phyloP scores from a whole-genome alignment of 1,284 basidiomycete genomes.

The Xanthoconium separans region DNA sequence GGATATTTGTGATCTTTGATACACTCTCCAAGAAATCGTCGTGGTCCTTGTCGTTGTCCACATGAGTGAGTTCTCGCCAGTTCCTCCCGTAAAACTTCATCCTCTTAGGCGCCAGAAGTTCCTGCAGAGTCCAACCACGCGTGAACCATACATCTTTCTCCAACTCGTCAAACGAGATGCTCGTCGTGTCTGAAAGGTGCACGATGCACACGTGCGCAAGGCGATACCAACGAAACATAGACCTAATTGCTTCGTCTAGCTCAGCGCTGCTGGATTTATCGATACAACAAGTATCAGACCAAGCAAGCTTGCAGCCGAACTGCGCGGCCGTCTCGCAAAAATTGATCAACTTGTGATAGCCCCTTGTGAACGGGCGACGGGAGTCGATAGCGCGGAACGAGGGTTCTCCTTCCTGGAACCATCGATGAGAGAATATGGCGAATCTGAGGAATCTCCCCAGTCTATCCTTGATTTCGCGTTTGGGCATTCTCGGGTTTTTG shows the following conservation, averaged over 20 bases:
- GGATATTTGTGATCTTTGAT: slow-evolving; percentile 16
- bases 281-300: slow-evolving; percentile 26
- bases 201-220: slow-evolving; percentile 18
- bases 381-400: slow-evolving; percentile 1
- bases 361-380: slow-evolving; percentile 5
- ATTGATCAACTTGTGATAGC: slow-evolving; percentile 14
- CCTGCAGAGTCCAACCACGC: slow-evolving; percentile 19
- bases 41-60: slow-evolving; percentile 16
- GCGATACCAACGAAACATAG: slow-evolving; percentile 25
- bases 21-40: slow-evolving; percentile 9
- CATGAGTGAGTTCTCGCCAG: slow-evolving; percentile 14
- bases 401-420: slow-evolving; percentile 17
- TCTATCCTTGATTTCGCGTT: neutral
- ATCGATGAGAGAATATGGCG: slow-evolving; percentile 22
- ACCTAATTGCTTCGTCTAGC: slow-evolving; percentile 24
- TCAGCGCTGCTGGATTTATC: slow-evolving; percentile 22
- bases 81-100: slow-evolving; percentile 18
- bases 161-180: slow-evolving; percentile 4
- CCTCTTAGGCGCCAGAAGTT: slow-evolving; percentile 16
- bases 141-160: slow-evolving; percentile 18
- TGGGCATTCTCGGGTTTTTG: neutral
- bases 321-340: slow-evolving; percentile 14
- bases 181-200: slow-evolving; percentile 13
- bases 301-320: slow-evolving; percentile 19
- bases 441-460: slow-evolving; percentile 10